Conservation (phyloP, 371 early-diverging fungal species). For the Lichtheimia ornata region DNA sequence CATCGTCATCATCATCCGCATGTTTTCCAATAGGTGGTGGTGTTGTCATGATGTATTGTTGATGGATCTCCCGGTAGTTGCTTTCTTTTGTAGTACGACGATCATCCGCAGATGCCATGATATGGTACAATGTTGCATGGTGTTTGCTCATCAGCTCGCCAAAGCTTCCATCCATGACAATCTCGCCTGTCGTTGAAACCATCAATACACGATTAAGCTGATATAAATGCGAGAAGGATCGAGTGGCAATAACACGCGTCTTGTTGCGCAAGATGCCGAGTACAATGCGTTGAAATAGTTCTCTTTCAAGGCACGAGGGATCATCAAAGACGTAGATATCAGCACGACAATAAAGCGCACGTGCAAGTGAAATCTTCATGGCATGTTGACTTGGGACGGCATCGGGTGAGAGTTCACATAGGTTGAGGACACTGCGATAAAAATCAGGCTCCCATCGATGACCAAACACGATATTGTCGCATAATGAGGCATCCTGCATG, state of each 20-base stretch:
- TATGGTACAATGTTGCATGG: conserved; percentile 52
- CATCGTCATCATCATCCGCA: too few species aligned
- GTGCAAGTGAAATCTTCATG: conserved; percentile 71
- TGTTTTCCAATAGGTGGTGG: neutral
- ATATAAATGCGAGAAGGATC: conserved; percentile 81
- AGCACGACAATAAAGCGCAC: conserved; percentile 82
- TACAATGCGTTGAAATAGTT: conserved; percentile 81
- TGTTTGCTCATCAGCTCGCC: conserved; percentile 64
- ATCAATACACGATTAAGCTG: conserved; percentile 68
- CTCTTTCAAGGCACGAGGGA: conserved; percentile 72
- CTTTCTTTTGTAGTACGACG: conserved; percentile 11
- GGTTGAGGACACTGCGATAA: conserved; percentile 64
- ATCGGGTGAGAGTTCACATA: conserved; percentile 70
- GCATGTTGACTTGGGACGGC: conserved; percentile 83
- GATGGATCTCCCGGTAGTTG: too few species aligned
- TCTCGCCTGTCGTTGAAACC: conserved; percentile 67
- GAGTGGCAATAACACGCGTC: conserved; percentile 89
- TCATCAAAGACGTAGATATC: conserved; percentile 86
- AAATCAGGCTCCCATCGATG: conserved; percentile 65
- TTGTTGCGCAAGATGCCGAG: conserved; percentile 80
- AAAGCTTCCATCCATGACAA: conserved; percentile 76
- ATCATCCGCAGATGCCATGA: conserved; percentile 43
- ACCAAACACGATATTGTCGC: conserved; percentile 96
- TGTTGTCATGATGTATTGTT: neutral
- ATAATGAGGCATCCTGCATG: conserved; percentile 80